These are phyloP conservation scores for Teunomyces barrocoloradensis DNA, from an alignment of 805 yeast genomes.

Conservation along the genomic window DNA sequence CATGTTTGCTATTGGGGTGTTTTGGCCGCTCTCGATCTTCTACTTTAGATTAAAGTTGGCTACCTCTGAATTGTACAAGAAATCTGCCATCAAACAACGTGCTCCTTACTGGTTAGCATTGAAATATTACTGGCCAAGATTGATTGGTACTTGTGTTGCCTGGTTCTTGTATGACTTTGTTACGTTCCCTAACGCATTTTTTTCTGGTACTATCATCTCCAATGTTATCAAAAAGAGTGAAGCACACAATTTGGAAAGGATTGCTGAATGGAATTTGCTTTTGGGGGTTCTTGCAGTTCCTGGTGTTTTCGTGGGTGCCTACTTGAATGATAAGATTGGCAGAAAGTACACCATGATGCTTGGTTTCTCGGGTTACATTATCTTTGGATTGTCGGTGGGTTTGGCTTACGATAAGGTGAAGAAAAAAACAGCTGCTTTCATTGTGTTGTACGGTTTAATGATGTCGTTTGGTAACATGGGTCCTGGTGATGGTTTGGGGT, in stretches of 20 bases:
- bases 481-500: conserved; percentile 75
- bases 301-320: conserved; percentile 71
- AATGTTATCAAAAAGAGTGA: conserved; percentile 39
- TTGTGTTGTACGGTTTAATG: conserved; percentile 72
- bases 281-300: conserved; percentile 67
- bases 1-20: conserved; percentile 60
- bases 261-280: conserved; percentile 73
- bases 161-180: conserved; percentile 84
- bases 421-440: conserved; percentile 60
- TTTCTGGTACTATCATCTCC: conserved; percentile 56
- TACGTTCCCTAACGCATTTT: conserved; percentile 75
- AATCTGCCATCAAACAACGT: conserved; percentile 55
- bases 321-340: conserved; percentile 60
- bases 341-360: conserved; percentile 68
- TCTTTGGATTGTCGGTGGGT: conserved; percentile 71
- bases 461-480: conserved; percentile 71
- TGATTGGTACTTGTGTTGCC: conserved; percentile 70
- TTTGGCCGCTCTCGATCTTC: conserved; percentile 71
- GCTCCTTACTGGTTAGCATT: conserved; percentile 57
- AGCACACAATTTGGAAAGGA: conserved; percentile 44
- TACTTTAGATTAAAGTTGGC: conserved; percentile 71
- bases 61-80: conserved; percentile 60
- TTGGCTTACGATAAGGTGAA: conserved; percentile 55
- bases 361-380: conserved; percentile 69
- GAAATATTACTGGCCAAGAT: conserved; percentile 64